Percentiles rank a stretch among this genome's conserved stretches.
phyloP scores from a whole-genome alignment of 2,329 filamentous ascomycete species.

The Botrytis tulipae region DNA sequence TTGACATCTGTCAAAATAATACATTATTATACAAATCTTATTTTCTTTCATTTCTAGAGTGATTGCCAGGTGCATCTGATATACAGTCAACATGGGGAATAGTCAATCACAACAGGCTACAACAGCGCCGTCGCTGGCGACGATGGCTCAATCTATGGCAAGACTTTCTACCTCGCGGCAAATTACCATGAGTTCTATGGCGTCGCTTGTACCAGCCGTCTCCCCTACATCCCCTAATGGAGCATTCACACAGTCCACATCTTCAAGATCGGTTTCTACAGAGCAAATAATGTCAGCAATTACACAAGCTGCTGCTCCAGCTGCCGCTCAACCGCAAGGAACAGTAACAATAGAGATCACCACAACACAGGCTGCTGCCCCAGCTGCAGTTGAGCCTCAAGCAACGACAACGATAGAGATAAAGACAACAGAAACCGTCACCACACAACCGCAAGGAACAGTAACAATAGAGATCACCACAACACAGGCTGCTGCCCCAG shows the following conservation, averaged over 20 bases:
- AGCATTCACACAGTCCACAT: background rate
- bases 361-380: background rate
- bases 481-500: background rate
- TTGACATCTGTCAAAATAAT: background rate
- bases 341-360: background rate
- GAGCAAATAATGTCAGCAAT: background rate
- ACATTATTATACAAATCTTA: background rate
- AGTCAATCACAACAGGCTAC: background rate
- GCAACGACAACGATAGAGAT: background rate
- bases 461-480: background rate
- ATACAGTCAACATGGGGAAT: background rate
- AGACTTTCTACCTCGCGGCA: background rate
- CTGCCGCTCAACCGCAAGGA: background rate
- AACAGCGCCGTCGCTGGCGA: background rate
- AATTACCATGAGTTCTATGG: background rate
- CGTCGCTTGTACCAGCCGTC: slow-evolving; percentile 57
- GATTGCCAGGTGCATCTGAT: background rate
- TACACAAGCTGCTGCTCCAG: background rate
- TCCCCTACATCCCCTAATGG: slow-evolving; percentile 50
- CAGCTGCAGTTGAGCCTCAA: background rate
- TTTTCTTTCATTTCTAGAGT: background rate
- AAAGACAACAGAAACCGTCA: background rate
- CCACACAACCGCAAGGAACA: background rate
- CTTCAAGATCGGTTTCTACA: background rate
- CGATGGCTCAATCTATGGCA: background rate